These are phyloP conservation scores for Brettanomyces naardenensis DNA, from an alignment of 805 yeast species.

Conservation along the genomic window DNA sequence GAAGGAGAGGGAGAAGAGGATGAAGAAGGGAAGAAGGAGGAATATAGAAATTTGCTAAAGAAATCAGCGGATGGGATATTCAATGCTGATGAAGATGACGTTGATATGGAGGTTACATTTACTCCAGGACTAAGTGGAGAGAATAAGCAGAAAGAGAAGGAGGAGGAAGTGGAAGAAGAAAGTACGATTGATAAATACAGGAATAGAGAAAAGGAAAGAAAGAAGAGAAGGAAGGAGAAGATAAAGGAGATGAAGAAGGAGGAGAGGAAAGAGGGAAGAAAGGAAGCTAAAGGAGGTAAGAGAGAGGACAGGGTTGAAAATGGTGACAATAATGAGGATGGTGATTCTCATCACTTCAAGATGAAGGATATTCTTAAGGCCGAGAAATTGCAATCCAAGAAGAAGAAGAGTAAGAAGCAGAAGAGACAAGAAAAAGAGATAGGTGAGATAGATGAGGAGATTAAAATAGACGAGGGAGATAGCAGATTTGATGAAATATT, in stretches of 20 bases:
- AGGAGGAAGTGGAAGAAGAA: conserved; percentile 42
- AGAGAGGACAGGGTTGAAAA: conserved; percentile 46
- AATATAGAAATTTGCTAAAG: conserved; percentile 54
- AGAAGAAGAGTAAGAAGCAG: conserved; percentile 3
- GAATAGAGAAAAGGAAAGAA: conserved; percentile 89
- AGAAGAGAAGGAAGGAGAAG: conserved; percentile 74
- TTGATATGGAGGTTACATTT: conserved; percentile 93
- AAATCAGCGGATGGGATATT: conserved; percentile 13
- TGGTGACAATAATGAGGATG: conserved; percentile 49
- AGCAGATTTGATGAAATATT: conserved; percentile 79
- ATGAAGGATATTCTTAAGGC: conserved; percentile 72
- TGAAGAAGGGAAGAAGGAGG: conserved; percentile 35
- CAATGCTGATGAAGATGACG: conserved; percentile 25
- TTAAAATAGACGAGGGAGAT: conserved; percentile 70
- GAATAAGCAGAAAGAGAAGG: conserved; percentile 22
- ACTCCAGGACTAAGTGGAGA: conserved; percentile 64
- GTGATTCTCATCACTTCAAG: conserved; percentile 56
- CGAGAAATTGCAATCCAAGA: conserved; percentile 41
- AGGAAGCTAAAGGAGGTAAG: conserved; percentile 22
- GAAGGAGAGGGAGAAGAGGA: conserved; percentile 41
- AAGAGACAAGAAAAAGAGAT: neutral
- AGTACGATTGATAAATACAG: conserved; percentile 71
- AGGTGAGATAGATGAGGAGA: conserved; percentile 19
- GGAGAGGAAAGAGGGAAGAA: conserved; percentile 34
- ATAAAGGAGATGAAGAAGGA: conserved; percentile 53